Conservation (phyloP, 176 grass and related monocot species). For the Oryza meyeriana region DNA sequence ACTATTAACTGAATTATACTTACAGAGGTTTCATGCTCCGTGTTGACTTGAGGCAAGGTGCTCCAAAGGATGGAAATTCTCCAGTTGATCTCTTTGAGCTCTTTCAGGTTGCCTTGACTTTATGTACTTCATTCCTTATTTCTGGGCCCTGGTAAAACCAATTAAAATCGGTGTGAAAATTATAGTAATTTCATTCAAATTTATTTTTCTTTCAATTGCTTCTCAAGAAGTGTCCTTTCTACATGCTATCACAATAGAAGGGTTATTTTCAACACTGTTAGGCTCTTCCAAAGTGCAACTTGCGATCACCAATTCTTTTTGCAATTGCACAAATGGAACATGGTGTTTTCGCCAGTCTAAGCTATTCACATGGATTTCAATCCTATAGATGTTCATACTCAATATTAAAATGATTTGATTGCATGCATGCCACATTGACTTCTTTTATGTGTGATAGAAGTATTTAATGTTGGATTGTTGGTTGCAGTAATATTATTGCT, state of each 20-base stretch:
- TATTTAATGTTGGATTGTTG: not conserved
- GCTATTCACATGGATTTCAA: not conserved
- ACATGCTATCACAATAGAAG: not conserved
- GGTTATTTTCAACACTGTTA: not conserved
- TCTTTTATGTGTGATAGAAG: not conserved
- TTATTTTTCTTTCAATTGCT: not conserved
- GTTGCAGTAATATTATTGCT: slow-evolving; percentile 1
- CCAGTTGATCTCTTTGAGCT: slow-evolving; percentile 92
- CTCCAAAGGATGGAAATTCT: slow-evolving; percentile 95
- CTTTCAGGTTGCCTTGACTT: slow-evolving; percentile 70
- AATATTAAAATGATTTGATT: not conserved
- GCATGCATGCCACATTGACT: not conserved
- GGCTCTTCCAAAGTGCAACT: not conserved
- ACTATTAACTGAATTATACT: slow-evolving; percentile 32
- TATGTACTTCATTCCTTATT: not conserved
- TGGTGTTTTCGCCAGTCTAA: too few relatives aligned
- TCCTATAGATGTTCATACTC: not conserved
- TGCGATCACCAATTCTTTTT: not conserved
- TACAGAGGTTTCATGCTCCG: slow-evolving; percentile 91
- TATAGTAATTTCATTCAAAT: not conserved
- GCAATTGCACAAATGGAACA: not conserved
- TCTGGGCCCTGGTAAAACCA: not conserved
- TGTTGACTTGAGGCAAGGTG: slow-evolving; percentile 94
- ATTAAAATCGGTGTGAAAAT: not conserved
- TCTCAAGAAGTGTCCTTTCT: not conserved